These are phyloP conservation scores for Salix viminalis DNA, from an alignment of 345 rosid species.

Conservation along the genomic window DNA sequence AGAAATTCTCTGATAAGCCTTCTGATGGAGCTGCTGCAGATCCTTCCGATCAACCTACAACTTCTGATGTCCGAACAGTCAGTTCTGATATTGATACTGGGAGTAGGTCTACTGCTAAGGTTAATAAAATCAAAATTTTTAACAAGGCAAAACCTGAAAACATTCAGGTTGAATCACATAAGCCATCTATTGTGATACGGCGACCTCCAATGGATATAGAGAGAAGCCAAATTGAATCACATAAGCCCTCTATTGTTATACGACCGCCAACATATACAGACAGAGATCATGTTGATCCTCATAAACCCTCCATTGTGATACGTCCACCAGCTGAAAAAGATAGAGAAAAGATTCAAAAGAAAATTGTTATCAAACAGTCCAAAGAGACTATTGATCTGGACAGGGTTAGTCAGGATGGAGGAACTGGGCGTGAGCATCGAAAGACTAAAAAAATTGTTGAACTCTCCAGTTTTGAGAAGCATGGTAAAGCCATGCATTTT, in stretches of 20 bases:
- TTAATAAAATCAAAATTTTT: constrained; percentile 66
- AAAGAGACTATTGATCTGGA: constrained; percentile 71
- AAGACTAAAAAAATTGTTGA: constrained; percentile 84
- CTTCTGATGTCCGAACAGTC: constrained; percentile 30
- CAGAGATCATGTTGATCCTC: constrained; percentile 55
- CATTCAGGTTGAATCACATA: constrained; percentile 32
- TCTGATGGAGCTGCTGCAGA: constrained; percentile 40
- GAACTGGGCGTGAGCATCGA: constrained; percentile 54
- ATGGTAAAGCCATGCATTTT: constrained; percentile 30
- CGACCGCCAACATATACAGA: constrained; percentile 55
- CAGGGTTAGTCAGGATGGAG: constrained; percentile 64
- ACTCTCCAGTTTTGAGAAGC: constrained; percentile 59
- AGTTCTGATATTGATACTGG: constrained; percentile 40
- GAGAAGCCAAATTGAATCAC: constrained; percentile 52
- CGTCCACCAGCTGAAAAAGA: constrained; percentile 69
- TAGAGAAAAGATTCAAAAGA: constrained; percentile 65
- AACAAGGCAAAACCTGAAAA: constrained; percentile 63
- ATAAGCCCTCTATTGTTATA: constrained; percentile 53
- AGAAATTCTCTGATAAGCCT: constrained; percentile 47
- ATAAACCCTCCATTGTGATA: constrained; percentile 72
- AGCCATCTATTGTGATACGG: constrained; percentile 20
- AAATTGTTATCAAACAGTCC: constrained; percentile 68
- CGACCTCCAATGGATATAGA: constrained; percentile 35
- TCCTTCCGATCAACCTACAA: constrained; percentile 46
- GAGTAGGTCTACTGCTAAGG: constrained; percentile 45